phyloP scores from a whole-genome alignment of 495 filamentous ascomycete species.

The Penicillium nucicola region DNA sequence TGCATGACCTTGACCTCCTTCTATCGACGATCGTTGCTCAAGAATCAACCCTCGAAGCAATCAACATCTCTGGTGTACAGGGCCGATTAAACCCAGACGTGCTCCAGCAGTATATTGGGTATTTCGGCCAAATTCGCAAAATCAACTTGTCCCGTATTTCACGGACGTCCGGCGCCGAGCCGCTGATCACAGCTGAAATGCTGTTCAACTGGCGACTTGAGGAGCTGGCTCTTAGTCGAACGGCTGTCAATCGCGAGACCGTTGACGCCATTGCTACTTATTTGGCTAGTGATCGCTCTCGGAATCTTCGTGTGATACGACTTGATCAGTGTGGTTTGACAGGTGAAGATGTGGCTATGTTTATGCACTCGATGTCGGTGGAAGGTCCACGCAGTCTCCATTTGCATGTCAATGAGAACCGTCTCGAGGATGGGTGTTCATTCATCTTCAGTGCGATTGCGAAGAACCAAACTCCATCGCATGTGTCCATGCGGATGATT shows the following conservation, averaged over 20 bases:
- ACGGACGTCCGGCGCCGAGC: constrained; percentile 57
- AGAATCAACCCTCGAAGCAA: constrained; percentile 67
- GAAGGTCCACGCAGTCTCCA: constrained; percentile 63
- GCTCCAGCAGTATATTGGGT: constrained; percentile 60
- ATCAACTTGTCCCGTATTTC: constrained; percentile 69
- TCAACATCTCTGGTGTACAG: constrained; percentile 75
- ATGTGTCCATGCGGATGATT: constrained; percentile 78
- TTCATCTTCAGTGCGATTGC: constrained; percentile 67
- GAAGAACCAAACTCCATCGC: constrained; percentile 60
- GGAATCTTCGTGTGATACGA: constrained; percentile 61
- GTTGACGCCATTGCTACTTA: constrained; percentile 61
- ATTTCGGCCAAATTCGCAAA: constrained; percentile 67
- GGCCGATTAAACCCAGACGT: constrained; percentile 64
- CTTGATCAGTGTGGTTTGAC: constrained; percentile 80
- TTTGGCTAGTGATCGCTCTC: constrained; percentile 59
- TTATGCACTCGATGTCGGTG: constrained; percentile 70
- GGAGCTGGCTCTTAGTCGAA: constrained; percentile 65
- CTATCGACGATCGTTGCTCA: constrained; percentile 52
- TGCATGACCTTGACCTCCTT: constrained; percentile 44
- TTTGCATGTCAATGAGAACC: constrained; percentile 77
- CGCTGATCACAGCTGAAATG: constrained; percentile 64
- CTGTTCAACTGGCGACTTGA: constrained; percentile 72
- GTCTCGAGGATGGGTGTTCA: constrained; percentile 68
- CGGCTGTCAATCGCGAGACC: constrained; percentile 56
- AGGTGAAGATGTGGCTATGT: constrained; percentile 70